Percentiles rank a stretch among this genome's conserved stretches.
phyloP scores from a whole-genome alignment of 2,329 filamentous ascomycete genomes.

The Sporothrix variecibatus region DNA sequence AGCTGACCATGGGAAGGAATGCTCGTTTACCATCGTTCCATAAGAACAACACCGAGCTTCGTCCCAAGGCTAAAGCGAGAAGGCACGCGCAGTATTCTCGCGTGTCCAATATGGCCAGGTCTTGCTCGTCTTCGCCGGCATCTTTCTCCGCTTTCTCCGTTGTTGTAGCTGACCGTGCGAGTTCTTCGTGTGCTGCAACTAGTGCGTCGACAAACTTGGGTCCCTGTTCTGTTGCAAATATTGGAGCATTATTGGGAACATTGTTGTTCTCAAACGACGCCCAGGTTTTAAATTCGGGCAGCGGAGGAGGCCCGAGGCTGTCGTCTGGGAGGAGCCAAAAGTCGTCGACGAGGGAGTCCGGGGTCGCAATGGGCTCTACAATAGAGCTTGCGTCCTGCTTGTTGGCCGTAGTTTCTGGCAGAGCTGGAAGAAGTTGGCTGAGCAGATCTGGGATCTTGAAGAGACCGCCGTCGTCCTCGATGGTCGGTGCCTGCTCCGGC shows the following conservation, averaged over 20 bases:
- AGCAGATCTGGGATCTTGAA: conserved; percentile 46
- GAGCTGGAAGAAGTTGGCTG: conserved; percentile 8
- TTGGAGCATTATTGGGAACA: conserved; percentile 42
- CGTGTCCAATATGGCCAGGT: conserved; percentile 47
- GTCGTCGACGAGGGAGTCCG: conserved; percentile 37
- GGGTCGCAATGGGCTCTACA: neutral
- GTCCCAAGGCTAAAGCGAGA: conserved; percentile 66
- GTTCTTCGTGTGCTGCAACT: conserved; percentile 47
- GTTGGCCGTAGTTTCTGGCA: neutral
- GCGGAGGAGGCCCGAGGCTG: conserved; percentile 30
- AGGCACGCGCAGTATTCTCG: conserved; percentile 58
- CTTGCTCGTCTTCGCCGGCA: neutral
- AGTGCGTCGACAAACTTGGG: conserved; percentile 66
- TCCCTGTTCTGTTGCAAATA: conserved; percentile 70
- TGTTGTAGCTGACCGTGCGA: conserved; percentile 33
- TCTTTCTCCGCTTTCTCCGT: neutral
- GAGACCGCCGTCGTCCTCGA: conserved; percentile 39
- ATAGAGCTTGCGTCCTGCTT: neutral
- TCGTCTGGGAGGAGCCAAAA: conserved; percentile 52
- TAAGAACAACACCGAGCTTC: conserved; percentile 70
- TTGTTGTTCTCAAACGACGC: conserved; percentile 59
- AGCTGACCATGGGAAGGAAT: conserved; percentile 53
- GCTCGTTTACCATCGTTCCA: conserved; percentile 55
- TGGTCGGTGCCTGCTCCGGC: neutral
- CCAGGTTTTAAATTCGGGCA: conserved; percentile 64